phyloP scores from a whole-genome alignment of 2,329 filamentous ascomycete species.

The Raffaelea ambrosiae region DNA sequence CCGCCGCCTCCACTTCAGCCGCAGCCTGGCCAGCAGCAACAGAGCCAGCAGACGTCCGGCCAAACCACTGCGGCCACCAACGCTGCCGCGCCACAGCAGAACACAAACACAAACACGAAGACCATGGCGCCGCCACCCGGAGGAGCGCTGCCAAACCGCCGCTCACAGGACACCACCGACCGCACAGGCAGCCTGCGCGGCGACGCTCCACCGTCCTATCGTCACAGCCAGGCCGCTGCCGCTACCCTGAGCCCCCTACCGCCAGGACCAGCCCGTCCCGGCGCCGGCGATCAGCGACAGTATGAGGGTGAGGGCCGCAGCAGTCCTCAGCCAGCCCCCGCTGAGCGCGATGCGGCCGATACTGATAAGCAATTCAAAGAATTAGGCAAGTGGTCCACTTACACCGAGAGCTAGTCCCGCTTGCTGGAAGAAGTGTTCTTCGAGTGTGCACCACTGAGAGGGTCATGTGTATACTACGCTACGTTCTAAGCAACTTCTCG shows the following conservation, averaged over 20 bases:
- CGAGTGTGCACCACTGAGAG: too few relatives aligned
- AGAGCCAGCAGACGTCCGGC: constrained; percentile 8
- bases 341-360: constrained; percentile 26
- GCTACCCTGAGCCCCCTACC: constrained; percentile 32
- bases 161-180: constrained; percentile 39
- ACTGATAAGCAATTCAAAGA: constrained; percentile 50
- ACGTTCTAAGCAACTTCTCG: too few relatives aligned
- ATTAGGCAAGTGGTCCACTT: constrained; percentile 33
- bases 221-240: constrained; percentile 34
- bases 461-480: too few relatives aligned
- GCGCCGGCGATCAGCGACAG: constrained; percentile 24
- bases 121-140: constrained; percentile 38
- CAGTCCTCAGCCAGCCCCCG: constrained; percentile 44
- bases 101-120: neutral
- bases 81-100: constrained; percentile 1
- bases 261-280: constrained; percentile 21
- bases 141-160: constrained; percentile 34
- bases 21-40: constrained; percentile 20
- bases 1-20: constrained; percentile 25
- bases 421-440: too few relatives aligned
- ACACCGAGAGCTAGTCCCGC: too few relatives aligned
- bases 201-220: constrained; percentile 43
- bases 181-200: constrained; percentile 29
- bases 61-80: constrained; percentile 3
- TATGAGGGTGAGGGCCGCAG: constrained; percentile 47